Base-by-base conservation (phyloP, 192 early-diverging fungal species). In the Allomyces javanicus region DNA sequence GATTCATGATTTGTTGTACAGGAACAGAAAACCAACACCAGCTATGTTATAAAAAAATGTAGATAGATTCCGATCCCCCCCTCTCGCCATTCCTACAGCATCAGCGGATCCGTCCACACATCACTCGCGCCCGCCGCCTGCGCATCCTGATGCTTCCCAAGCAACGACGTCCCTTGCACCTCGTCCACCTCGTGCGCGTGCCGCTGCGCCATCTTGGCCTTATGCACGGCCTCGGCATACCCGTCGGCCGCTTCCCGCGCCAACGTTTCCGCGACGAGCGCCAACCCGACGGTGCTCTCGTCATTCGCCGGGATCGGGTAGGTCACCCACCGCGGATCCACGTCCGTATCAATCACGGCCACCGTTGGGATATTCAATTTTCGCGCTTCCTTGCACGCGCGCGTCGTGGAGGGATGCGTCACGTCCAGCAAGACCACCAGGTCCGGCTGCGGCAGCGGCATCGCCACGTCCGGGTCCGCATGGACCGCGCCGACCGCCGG, bases 251-350 rank as follows among this genome's bases (percentile, higher is more conserved):
- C 81, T 43, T 87, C 89, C 50, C 77, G 73, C 9, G 87, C 83
- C 24, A 97, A 67, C 1, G 93, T 83, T n/a, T 82, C 85, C 17
- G 91, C 89, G 9, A 97, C 77, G 27, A 94, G 72, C 64, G 85
- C 82, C 11, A 97, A 80, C 45, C 83, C 85, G 14, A 80, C 73
- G 24, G 89, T 68, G 7, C 88, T 86, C 71, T 97, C 93, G 69
- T 97, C 94, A 73, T 97, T 97, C 63, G 87, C 93, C 1, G 94
- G 91, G 44, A 97, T 89, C 21, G 92, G 87, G 72, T 94, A 97
- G 3, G 88, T 86, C 33, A 96, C 91, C 10, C 69, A 68, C 17
- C 81, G 75, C 40, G 94, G 92, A 72, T 94, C 86, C 71, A 84
- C 87, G 77, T 97, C 90, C 24, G 92, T 93, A 72, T 97, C 94